phyloP scores from a whole-genome alignment of 1,284 basidiomycete species.

The Sanghuangporus sanghuang region DNA sequence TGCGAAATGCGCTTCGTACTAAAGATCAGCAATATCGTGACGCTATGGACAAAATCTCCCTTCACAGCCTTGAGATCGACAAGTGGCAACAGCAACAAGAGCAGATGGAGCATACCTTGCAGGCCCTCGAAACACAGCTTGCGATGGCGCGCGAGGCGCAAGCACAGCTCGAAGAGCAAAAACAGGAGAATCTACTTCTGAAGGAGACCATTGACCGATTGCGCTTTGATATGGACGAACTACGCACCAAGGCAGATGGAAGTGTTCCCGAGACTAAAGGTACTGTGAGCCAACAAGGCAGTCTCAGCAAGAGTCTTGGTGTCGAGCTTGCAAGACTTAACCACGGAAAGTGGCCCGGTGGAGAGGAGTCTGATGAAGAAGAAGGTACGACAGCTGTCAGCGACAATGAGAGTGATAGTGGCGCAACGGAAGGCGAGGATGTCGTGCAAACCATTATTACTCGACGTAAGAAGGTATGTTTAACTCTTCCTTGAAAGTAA shows the following conservation, averaged over 20 bases:
- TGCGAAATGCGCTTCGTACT: constrained; percentile 65
- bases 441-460: constrained; percentile 80
- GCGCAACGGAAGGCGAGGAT: constrained; percentile 64
- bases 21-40: constrained; percentile 70
- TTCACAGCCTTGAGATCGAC: constrained; percentile 57
- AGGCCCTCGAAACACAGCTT: constrained; percentile 64
- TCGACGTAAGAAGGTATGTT: constrained; percentile 61
- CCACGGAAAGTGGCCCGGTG: constrained; percentile 36
- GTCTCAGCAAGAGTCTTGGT: constrained; percentile 75
- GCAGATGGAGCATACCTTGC: constrained; percentile 62
- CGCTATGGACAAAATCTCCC: constrained; percentile 49
- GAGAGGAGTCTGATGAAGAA: constrained; percentile 29
- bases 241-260: constrained; percentile 49
- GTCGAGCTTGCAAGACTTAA: constrained; percentile 71
- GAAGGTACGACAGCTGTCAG: constrained; percentile 38
- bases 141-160: constrained; percentile 63
- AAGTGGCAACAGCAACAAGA: constrained; percentile 63
- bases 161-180: constrained; percentile 76
- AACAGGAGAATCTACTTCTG: constrained; percentile 84
- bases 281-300: constrained; percentile 43
- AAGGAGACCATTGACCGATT: constrained; percentile 93
- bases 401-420: constrained; percentile 35
- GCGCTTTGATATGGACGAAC: constrained; percentile 86
- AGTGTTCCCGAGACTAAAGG: constrained; percentile 28
- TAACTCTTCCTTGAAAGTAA: constrained; percentile 14